A percentile compares a stretch with the other conserved stretches of the same genome.
phyloP scores from a whole-genome alignment of 306 rosid genomes.

The Delonix regia region DNA sequence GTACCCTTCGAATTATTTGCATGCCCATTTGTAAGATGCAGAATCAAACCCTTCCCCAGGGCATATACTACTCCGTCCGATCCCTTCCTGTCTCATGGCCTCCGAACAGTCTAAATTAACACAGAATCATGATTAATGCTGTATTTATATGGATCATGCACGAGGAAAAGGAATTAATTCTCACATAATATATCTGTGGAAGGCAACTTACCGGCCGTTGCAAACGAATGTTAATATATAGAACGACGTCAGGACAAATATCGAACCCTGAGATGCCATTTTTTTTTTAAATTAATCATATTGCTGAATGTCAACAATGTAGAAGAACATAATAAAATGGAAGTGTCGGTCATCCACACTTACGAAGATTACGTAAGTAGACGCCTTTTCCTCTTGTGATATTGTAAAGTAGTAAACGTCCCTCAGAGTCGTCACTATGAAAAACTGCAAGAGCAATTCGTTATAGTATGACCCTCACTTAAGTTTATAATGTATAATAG shows the following conservation, averaged over 20 bases:
- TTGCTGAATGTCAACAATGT: not conserved
- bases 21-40: not conserved
- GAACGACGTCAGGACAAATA: not conserved
- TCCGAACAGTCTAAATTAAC: not conserved
- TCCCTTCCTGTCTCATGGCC: not conserved
- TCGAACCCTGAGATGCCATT: not conserved
- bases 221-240: not conserved
- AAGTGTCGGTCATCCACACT: not conserved
- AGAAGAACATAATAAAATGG: not conserved
- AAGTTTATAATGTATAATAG: not conserved
- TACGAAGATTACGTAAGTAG: not conserved
- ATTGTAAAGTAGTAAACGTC: not conserved
- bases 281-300: not conserved
- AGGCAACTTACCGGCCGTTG: not conserved
- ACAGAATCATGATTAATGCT: not conserved
- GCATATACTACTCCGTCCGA: not conserved
- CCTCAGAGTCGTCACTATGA: not conserved
- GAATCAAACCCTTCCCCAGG: not conserved
- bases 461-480: not conserved
- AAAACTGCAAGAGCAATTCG: not conserved
- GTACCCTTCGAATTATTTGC: not conserved
- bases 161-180: not conserved
- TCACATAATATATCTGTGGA: not conserved
- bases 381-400: not conserved
- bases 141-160: not conserved